These are phyloP conservation scores for Cetraspora pellucida DNA, from an alignment of 192 early-diverging fungal genomes.

Conservation along the genomic window DNA sequence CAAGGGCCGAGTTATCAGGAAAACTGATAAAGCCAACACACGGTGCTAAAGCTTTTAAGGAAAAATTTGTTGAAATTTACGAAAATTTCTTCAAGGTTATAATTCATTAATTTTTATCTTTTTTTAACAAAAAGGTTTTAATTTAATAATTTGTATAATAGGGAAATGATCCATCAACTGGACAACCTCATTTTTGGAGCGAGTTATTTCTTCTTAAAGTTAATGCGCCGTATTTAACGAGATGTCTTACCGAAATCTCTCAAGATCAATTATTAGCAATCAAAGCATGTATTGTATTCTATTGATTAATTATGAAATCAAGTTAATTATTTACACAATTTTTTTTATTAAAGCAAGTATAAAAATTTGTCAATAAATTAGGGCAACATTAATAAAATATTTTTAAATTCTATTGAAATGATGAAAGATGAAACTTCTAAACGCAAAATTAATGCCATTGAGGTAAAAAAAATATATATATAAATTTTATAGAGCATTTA, in stretches of 20 bases:
- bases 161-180: constrained; percentile 52
- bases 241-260: constrained; percentile 41
- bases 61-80: constrained; percentile 57
- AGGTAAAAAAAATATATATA: constrained; percentile 25
- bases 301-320: neutral
- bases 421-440: constrained; percentile 38
- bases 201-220: constrained; percentile 54
- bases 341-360: neutral
- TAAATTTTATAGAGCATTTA: neutral
- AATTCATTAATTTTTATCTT: neutral
- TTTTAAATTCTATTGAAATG: constrained; percentile 46
- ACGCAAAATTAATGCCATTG: constrained; percentile 42
- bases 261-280: constrained; percentile 51
- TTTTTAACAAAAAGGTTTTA: constrained; percentile 8
- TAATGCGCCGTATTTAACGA: constrained; percentile 43
- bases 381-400: constrained; percentile 46
- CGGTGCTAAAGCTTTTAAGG: constrained; percentile 47
- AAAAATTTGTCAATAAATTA: neutral
- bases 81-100: constrained; percentile 51
- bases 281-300: constrained; percentile 20
- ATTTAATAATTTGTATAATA: constrained; percentile 7
- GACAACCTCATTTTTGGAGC: constrained; percentile 50
- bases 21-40: constrained; percentile 15
- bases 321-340: neutral
- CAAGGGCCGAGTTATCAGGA: neutral